Evolutionary conservation across 805 yeast genomes (phyloP).

Genomic region (Metschnikowia reukaufii): DNA sequence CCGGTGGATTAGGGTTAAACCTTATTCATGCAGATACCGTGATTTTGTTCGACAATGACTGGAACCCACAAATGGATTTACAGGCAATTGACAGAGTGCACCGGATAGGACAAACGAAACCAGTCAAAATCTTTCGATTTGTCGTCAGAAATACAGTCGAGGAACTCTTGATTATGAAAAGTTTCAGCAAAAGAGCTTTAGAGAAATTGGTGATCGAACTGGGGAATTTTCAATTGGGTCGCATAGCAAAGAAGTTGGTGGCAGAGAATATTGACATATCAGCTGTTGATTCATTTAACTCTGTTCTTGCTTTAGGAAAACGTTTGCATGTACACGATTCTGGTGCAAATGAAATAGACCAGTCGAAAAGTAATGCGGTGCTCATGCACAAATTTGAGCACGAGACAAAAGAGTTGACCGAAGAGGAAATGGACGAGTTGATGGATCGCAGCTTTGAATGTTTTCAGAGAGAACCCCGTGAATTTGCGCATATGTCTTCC

Average conservation of each 20-base stretch:
- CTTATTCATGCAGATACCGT: constrained; percentile 87
- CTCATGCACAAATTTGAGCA: constrained; percentile 7
- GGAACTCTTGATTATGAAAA: constrained; percentile 73
- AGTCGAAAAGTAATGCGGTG: constrained; percentile 7
- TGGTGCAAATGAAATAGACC: constrained; percentile 3
- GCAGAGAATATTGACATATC: constrained; percentile 17
- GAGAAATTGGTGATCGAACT: constrained; percentile 63
- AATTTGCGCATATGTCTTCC: constrained; percentile 31
- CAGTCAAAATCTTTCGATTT: constrained; percentile 79
- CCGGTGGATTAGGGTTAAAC: constrained; percentile 94
- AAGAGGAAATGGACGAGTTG: constrained; percentile 49
- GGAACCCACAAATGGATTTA: constrained; percentile 96
- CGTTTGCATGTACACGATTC: constrained; percentile 17
- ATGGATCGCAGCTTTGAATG: constrained; percentile 48
- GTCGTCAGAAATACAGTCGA: constrained; percentile 80
- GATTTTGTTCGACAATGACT: constrained; percentile 85
- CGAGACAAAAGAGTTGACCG: constrained; percentile 22
- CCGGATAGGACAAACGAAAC: constrained; percentile 84
- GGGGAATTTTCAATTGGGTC: constrained; percentile 31
- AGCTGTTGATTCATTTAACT: constrained; percentile 9
- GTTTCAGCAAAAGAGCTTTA: constrained; percentile 74
- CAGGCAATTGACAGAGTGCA: constrained; percentile 97
- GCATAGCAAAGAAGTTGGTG: constrained; percentile 29
- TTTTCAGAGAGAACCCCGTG: constrained; percentile 30
- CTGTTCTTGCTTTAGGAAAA: constrained; percentile 7